A percentile compares a stretch with the other conserved stretches of the same genome.
Evolutionary conservation across 2,329 filamentous ascomycete species (phyloP).

Genomic region (Cladobotryum protrusum): DNA sequence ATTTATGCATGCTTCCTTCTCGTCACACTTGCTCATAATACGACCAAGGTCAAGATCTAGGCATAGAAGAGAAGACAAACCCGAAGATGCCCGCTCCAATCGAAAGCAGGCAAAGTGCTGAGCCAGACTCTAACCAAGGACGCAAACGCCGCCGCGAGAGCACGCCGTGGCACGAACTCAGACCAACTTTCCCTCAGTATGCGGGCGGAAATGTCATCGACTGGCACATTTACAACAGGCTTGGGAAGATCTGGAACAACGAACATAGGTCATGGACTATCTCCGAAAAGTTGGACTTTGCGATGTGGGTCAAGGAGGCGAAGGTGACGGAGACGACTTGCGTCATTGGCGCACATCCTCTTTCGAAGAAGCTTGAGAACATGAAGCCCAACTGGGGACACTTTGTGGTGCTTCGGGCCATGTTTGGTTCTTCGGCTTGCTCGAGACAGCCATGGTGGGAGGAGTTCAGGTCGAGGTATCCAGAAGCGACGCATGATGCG

Average conservation of each 20-base stretch:
- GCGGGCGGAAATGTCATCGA: conserved; percentile 3
- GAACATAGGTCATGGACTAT: not conserved
- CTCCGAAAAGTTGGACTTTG: not conserved
- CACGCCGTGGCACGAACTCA: not conserved
- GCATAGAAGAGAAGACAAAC: too few species aligned
- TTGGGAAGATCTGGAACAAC: not conserved
- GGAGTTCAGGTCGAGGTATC: not conserved
- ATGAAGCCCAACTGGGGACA: conserved; percentile 4
- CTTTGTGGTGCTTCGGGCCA: conserved; percentile 5
- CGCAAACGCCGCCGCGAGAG: too few species aligned
- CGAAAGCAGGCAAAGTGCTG: not conserved
- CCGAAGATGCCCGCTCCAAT: too few species aligned
- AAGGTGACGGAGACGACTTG: not conserved
- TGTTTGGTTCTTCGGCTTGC: conserved; percentile 7
- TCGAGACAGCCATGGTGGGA: conserved; percentile 5
- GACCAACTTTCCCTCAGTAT: not conserved
- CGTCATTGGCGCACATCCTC: not conserved
- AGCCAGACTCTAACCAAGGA: not conserved
- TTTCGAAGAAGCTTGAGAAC: not conserved
- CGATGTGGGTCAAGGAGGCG: not conserved
- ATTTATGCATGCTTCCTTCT: too few species aligned
- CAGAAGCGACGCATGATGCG: conserved; percentile 1
- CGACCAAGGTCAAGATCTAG: too few species aligned
- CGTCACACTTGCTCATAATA: too few species aligned
- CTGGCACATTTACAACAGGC: conserved; percentile 4